Evolutionary conservation across 129 eudicot genomes (phyloP).

Genomic region (Chrysanthemum lavandulifolium): DNA sequence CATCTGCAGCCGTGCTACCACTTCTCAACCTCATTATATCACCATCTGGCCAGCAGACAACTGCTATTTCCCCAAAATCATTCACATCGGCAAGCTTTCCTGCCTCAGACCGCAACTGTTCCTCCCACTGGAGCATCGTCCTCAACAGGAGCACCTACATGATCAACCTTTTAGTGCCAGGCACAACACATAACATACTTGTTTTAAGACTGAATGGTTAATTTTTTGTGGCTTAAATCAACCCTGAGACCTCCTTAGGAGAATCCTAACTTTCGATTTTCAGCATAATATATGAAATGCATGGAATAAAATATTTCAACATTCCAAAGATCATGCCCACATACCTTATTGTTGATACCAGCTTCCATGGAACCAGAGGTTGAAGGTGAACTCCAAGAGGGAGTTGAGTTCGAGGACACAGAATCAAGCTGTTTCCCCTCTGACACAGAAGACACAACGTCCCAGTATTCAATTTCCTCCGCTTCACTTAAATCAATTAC

Average conservation of each 20-base stretch:
- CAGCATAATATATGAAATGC: neutral
- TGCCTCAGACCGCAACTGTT: conserved; percentile 80
- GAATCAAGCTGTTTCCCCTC: conserved; percentile 70
- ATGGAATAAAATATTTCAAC: neutral
- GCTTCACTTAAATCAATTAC: conserved; percentile 73
- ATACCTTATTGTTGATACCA: conserved; percentile 85
- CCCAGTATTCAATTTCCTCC: conserved; percentile 84
- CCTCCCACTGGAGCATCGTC: conserved; percentile 99
- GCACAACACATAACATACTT: neutral
- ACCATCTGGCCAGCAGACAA: conserved; percentile 91
- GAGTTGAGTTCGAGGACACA: conserved; percentile 32
- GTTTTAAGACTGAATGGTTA: neutral
- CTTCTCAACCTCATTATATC: conserved; percentile 75
- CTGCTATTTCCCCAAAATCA: conserved; percentile 67
- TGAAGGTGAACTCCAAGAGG: conserved; percentile 33
- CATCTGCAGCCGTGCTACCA: conserved; percentile 99
- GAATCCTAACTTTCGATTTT: neutral
- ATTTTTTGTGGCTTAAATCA: too few species aligned
- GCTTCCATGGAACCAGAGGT: conserved; percentile 43
- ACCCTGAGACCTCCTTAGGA: neutral
- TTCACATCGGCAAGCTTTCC: conserved; percentile 35
- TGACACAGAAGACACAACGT: conserved; percentile 74
- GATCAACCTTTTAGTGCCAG: neutral
- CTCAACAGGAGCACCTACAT: conserved; percentile 72
- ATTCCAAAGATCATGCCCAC: conserved; percentile 7